phyloP scores from a whole-genome alignment of 2,329 filamentous ascomycete genomes.

The Pyrenophora tritici-repentis region DNA sequence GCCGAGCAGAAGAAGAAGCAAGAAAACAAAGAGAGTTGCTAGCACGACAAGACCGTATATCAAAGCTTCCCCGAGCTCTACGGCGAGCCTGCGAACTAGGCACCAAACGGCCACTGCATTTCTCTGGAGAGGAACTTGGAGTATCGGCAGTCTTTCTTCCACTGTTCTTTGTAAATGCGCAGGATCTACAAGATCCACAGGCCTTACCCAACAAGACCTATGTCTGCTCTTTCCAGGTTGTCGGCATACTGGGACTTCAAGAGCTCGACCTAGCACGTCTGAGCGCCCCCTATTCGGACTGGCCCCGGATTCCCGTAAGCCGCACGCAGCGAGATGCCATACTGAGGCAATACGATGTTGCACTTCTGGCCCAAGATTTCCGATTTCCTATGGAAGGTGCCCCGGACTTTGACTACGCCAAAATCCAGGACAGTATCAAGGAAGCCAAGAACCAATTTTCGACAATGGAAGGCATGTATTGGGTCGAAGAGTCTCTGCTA shows the following conservation, averaged over 20 bases:
- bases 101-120: constrained; percentile 44
- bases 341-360: constrained; percentile 46
- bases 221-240: constrained; percentile 47
- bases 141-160: constrained; percentile 48
- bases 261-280: constrained; percentile 46
- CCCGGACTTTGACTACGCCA: constrained; percentile 44
- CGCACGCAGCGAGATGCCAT: constrained; percentile 43
- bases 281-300: constrained; percentile 41
- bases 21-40: constrained; percentile 35
- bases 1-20: constrained; percentile 37
- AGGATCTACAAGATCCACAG: constrained; percentile 32
- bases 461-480: constrained; percentile 46
- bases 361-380: constrained; percentile 47
- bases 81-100: constrained; percentile 46
- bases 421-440: constrained; percentile 44
- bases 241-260: constrained; percentile 48
- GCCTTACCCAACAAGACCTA: constrained; percentile 35
- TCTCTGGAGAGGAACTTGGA: constrained; percentile 47
- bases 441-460: constrained; percentile 46
- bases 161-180: constrained; percentile 41
- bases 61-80: constrained; percentile 45
- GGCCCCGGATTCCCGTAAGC: constrained; percentile 44
- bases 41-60: constrained; percentile 42
- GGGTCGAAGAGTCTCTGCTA: constrained; percentile 41
- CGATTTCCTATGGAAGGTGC: constrained; percentile 46